A percentile compares a stretch with the other conserved stretches of the same genome.
These are phyloP conservation scores for Stephania japonica DNA, from an alignment of 164 flowering plant genomes.

Conservation along the genomic window DNA sequence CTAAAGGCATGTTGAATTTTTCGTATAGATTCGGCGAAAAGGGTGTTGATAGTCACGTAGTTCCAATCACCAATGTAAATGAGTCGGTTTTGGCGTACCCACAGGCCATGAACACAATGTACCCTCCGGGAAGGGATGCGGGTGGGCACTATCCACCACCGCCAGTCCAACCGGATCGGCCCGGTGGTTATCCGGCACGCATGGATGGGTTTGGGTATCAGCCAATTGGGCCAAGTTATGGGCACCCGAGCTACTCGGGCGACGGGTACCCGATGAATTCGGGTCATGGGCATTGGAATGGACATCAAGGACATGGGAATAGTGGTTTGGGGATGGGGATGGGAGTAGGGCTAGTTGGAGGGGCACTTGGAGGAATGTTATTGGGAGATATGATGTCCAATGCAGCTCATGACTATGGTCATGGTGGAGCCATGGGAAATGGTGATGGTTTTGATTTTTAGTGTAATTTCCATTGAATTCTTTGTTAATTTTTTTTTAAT, in stretches of 20 bases:
- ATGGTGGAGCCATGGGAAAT: conserved; percentile 32
- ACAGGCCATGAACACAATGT: conserved; percentile 14
- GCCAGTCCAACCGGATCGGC: too few relatives aligned
- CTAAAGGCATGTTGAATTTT: conserved; percentile 51
- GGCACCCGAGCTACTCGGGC: conserved; percentile 24
- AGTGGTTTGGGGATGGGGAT: conserved; percentile 57
- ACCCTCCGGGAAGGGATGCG: conserved; percentile 7
- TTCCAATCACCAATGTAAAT: not conserved
- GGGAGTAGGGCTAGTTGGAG: conserved; percentile 74
- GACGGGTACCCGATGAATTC: conserved; percentile 17
- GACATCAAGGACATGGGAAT: conserved; percentile 32
- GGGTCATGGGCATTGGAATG: conserved; percentile 7
- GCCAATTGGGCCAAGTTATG: conserved; percentile 18
- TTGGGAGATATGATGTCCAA: conserved; percentile 65
- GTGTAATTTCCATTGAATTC: not conserved
- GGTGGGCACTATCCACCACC: too few relatives aligned
- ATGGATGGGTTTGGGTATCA: not conserved
- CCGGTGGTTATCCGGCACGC: conserved; percentile 11
- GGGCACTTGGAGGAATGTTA: conserved; percentile 63
- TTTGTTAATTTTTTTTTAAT: too few relatives aligned
- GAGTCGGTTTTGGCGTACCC: conserved; percentile 34
- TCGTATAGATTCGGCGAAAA: conserved; percentile 48
- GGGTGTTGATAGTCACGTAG: not conserved
- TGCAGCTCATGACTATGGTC: conserved; percentile 25
- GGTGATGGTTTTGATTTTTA: conserved; percentile 39